These are phyloP conservation scores for Pleomassaria siparia DNA, from an alignment of 2,329 filamentous ascomycete species.

Conservation along the genomic window DNA sequence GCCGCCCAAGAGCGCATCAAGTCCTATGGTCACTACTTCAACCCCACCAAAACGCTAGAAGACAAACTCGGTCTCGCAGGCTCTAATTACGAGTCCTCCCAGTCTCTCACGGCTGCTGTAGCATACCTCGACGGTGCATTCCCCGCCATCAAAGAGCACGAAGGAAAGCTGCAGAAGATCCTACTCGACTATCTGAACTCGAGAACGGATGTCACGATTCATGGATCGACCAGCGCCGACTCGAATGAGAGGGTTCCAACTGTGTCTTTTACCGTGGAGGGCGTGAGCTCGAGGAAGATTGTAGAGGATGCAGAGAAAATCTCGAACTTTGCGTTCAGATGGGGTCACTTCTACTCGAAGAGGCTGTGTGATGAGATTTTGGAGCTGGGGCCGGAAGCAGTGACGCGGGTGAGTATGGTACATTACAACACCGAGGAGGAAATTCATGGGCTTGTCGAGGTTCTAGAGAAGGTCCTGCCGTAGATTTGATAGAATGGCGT, in stretches of 20 bases:
- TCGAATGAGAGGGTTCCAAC: slow-evolving; percentile 60
- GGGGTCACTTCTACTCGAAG: slow-evolving; percentile 70
- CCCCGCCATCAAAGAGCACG: slow-evolving; percentile 56
- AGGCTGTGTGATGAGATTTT: slow-evolving; percentile 62
- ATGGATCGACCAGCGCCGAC: slow-evolving; percentile 57
- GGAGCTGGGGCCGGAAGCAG: slow-evolving; percentile 60
- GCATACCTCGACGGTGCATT: slow-evolving; percentile 57
- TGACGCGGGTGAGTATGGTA: slow-evolving; percentile 70
- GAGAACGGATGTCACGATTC: slow-evolving; percentile 58
- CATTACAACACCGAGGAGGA: slow-evolving; percentile 73
- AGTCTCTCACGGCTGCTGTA: slow-evolving; percentile 62
- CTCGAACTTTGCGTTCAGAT: slow-evolving; percentile 63
- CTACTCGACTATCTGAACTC: slow-evolving; percentile 62
- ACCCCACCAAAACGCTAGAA: slow-evolving; percentile 59
- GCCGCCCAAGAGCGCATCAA: slow-evolving; percentile 58
- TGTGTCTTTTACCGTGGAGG: slow-evolving; percentile 66
- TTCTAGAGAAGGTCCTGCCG: slow-evolving; percentile 55
- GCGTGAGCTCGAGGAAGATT: slow-evolving; percentile 57
- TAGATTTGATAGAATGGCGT: not conserved
- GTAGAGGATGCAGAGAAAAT: slow-evolving; percentile 64
- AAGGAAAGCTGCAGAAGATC: slow-evolving; percentile 59
- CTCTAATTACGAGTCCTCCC: slow-evolving; percentile 69
- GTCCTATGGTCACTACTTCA: slow-evolving; percentile 70
- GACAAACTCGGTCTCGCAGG: slow-evolving; percentile 70
- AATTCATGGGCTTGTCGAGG: slow-evolving; percentile 54